Base-by-base conservation (phyloP, 345 rosid genomes). In the Syzygium grande region DNA sequence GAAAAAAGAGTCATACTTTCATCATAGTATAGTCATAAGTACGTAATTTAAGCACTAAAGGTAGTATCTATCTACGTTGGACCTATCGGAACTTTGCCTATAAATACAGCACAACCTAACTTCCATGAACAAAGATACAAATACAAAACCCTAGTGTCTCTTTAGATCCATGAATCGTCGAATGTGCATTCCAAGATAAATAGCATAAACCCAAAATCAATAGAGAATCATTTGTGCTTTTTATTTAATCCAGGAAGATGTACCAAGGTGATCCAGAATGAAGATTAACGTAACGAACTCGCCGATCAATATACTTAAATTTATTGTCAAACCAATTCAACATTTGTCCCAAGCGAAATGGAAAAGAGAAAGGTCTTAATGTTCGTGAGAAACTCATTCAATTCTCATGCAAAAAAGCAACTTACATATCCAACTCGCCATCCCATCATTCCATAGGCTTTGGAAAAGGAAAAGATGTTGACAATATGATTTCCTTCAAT, bases 351-450 rank as follows among this genome's bases (percentile, higher is more conserved):
- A 25, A 12, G 3, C 10, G 83, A 73, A 38, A 73, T 38, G 83
- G 49, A 38, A 73, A 73, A 38, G 83, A 73, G 27, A 73, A 38
- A 73, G 49, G 15, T 14, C 83, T 38, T 19, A 73, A 73, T 73
- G 83, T 38, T 38, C 25, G 11, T 38, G 38, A 73, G 21, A 25
- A 73, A 73, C 83, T 52, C 86, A 84, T 52, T 53, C 86, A n/a
- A 84, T 34, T 84, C 86, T 17, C 43, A 30, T 2, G 49, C 49
- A 1, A 52, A 16, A 11, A 46, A 51, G 65, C n/a, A 51, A 89
- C 99, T 96, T 93, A 98, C 99, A 87, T 98, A 96, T 92, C 99
- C 99, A 87, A 98, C 98, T 86, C 99, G 93, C 99, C 99, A 98
- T 63, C 99, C 99, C 99, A 96, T 96, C 99, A 98, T 98, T 63